These are phyloP conservation scores for Fusarium albidum DNA, from an alignment of 2,329 filamentous ascomycete genomes.

Conservation along the genomic window DNA sequence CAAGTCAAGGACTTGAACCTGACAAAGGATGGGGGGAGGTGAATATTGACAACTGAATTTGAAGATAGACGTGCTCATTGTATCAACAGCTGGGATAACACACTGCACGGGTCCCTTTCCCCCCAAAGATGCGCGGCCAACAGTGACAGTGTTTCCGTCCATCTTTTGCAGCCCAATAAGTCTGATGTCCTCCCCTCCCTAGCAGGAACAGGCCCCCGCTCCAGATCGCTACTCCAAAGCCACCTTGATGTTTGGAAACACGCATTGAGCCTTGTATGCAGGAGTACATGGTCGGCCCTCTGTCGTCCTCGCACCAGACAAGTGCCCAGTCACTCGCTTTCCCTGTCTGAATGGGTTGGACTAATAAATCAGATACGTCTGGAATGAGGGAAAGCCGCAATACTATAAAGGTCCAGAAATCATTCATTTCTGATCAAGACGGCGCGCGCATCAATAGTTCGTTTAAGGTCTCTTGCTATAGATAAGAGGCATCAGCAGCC, in stretches of 20 bases:
- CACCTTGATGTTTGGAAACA: conserved; percentile 41
- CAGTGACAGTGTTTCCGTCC: conserved; percentile 36
- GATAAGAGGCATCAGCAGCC: too few species aligned
- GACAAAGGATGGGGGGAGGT: neutral
- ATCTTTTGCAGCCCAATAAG: conserved; percentile 58
- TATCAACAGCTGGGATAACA: neutral
- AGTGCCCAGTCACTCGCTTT: conserved; percentile 41
- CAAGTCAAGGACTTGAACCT: conserved; percentile 18
- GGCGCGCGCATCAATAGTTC: conserved; percentile 57
- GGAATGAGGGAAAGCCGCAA: conserved; percentile 57
- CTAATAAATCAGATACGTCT: conserved; percentile 47
- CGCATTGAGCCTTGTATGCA: conserved; percentile 41
- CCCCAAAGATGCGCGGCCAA: conserved; percentile 7
- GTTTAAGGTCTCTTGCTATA: too few species aligned
- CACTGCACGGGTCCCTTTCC: neutral
- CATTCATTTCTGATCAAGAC: conserved; percentile 53
- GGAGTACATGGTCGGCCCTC: conserved; percentile 55
- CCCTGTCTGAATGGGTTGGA: too few species aligned
- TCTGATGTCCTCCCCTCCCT: conserved; percentile 56
- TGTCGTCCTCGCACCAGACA: conserved; percentile 28
- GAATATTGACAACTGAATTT: too few species aligned
- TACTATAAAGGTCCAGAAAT: conserved; percentile 59
- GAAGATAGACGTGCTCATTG: neutral
- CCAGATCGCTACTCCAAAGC: conserved; percentile 53
- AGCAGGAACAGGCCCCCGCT: conserved; percentile 45